phyloP scores from a whole-genome alignment of 192 early-diverging fungal genomes.

The Haplosporangium gracile region DNA sequence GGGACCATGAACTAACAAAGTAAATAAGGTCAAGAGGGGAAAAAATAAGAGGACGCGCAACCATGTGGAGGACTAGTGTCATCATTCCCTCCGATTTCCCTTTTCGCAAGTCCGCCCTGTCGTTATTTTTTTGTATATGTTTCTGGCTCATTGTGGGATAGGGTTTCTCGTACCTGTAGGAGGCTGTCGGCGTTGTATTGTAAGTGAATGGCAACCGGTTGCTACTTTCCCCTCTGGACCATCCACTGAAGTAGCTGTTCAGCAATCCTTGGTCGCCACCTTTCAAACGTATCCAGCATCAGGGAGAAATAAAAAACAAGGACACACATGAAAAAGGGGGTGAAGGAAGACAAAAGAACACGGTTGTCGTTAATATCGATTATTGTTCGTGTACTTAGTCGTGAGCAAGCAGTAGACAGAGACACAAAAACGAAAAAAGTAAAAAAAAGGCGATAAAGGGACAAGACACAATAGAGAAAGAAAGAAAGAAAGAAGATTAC shows the following conservation, averaged over 20 bases:
- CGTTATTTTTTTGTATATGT: background rate
- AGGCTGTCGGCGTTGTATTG: slow-evolving; percentile 88
- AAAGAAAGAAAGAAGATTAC: background rate
- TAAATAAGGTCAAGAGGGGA: background rate
- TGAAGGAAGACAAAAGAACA: background rate
- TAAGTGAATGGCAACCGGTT: slow-evolving; percentile 89
- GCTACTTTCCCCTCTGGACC: slow-evolving; percentile 70
- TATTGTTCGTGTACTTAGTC: background rate
- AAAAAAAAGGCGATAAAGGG: background rate
- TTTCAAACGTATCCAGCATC: slow-evolving; percentile 17
- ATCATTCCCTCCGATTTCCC: background rate
- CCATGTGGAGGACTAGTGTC: slow-evolving; percentile 7
- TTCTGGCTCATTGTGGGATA: slow-evolving; percentile 1
- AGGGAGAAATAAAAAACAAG: background rate
- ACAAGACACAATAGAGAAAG: background rate
- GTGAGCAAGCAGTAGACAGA: background rate
- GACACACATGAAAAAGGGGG: background rate
- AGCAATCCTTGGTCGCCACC: slow-evolving; percentile 96
- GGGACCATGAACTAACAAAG: background rate
- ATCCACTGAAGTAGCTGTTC: slow-evolving; percentile 87
- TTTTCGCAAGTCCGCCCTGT: background rate
- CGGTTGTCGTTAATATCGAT: background rate
- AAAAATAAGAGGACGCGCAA: background rate
- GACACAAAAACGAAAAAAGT: background rate
- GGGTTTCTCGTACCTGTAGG: slow-evolving; percentile 72